phyloP scores from a whole-genome alignment of 2,329 filamentous ascomycete species.

The Alternaria hordeiaustralica region DNA sequence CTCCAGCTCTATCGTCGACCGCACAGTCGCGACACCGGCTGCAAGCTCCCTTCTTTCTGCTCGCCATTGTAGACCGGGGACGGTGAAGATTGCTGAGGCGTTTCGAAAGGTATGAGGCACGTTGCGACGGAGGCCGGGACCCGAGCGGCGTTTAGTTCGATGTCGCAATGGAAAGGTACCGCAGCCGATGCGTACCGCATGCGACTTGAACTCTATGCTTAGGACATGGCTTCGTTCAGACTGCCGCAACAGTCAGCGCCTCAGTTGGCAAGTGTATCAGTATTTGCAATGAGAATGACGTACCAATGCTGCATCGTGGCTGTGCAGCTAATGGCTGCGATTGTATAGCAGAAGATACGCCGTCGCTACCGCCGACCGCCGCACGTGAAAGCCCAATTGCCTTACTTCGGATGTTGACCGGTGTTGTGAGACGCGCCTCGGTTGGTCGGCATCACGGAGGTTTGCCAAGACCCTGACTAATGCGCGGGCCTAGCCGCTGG shows the following conservation, averaged over 20 bases:
- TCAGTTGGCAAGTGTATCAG: neutral
- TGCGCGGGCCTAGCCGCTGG: neutral
- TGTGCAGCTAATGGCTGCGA: neutral
- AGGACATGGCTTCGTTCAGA: neutral
- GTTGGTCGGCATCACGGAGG: neutral
- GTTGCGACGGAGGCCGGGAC: neutral
- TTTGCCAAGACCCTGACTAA: constrained; percentile 12
- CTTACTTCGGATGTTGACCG: neutral
- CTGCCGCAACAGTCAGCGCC: neutral
- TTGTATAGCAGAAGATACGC: neutral
- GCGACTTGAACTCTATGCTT: neutral
- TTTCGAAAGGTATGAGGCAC: neutral
- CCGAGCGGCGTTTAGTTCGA: neutral
- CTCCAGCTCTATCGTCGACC: neutral
- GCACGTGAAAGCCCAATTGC: neutral
- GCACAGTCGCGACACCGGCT: neutral
- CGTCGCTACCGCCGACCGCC: neutral
- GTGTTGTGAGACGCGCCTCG: neutral
- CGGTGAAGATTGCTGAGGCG: neutral
- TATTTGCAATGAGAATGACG: neutral
- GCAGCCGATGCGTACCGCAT: neutral
- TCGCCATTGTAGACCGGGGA: neutral
- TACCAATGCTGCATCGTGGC: neutral
- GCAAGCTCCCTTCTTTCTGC: neutral
- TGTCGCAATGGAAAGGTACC: neutral